Evolutionary conservation across 2,329 filamentous ascomycete species (phyloP).

Genomic region (Aspergillus sp.): DNA sequence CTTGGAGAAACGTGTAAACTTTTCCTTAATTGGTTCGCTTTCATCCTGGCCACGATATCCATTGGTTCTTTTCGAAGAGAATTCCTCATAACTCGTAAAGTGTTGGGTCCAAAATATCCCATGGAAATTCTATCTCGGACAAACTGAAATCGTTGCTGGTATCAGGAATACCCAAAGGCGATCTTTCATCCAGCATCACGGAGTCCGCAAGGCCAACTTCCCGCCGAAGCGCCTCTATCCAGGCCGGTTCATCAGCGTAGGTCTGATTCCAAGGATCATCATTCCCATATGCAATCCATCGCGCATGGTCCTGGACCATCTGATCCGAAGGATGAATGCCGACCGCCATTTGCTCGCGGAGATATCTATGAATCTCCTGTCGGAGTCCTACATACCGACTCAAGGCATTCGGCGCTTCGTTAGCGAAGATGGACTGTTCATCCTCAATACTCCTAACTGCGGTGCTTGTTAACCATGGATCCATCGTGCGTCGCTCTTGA

Average conservation of each 20-base stretch:
- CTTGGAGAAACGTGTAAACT: too few relatives aligned
- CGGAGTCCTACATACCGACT: background rate
- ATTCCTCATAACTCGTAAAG: background rate
- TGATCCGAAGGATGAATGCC: background rate
- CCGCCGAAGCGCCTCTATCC: background rate
- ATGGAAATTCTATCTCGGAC: background rate
- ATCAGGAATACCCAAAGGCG: background rate
- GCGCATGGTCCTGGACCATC: background rate
- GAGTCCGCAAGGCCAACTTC: background rate
- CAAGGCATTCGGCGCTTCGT: background rate
- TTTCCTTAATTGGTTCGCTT: too few relatives aligned
- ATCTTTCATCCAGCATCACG: background rate
- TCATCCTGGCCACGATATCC: too few relatives aligned
- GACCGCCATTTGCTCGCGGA: background rate
- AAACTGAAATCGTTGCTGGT: background rate
- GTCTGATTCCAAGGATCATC: background rate
- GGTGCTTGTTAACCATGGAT: conserved; percentile 20
- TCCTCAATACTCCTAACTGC: background rate
- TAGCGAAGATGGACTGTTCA: background rate
- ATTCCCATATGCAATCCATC: background rate
- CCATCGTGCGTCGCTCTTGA: conserved; percentile 25
- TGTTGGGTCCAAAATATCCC: background rate
- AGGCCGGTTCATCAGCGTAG: background rate
- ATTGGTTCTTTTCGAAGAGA: too few relatives aligned
- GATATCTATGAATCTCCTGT: background rate